phyloP scores from a whole-genome alignment of 2,329 filamentous ascomycete species.

The Tympanopsis confertula region DNA sequence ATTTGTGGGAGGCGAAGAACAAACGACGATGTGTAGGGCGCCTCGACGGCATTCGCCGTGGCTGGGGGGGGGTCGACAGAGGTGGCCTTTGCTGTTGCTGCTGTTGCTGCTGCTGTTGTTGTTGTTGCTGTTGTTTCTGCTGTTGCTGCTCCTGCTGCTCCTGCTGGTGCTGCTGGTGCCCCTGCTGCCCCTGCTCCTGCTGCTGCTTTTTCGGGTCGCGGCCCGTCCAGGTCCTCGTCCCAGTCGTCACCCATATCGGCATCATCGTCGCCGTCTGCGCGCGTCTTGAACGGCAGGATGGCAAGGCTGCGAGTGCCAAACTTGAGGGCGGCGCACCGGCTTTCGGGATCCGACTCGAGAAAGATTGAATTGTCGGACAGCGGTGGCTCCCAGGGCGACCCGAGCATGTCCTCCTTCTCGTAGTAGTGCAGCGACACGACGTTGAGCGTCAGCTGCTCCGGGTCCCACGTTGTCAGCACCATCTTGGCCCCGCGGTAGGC shows the following conservation, averaged over 20 bases:
- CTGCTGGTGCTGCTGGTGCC: conserved; percentile 15
- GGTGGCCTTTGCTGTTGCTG: too few relatives aligned
- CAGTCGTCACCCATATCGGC: conserved; percentile 86
- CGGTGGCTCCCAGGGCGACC: conserved; percentile 70
- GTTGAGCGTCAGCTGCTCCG: conserved; percentile 63
- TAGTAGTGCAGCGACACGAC: conserved; percentile 97
- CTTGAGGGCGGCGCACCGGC: conserved; percentile 85
- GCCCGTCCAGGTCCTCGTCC: conserved; percentile 70
- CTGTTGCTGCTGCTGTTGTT: conserved; percentile 27
- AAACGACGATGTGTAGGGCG: conserved; percentile 82
- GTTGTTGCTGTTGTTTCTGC: too few relatives aligned
- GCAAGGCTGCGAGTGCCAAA: conserved; percentile 83
- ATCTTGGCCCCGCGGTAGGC: conserved; percentile 86
- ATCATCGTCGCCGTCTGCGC: conserved; percentile 76
- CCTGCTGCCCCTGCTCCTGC: conserved; percentile 14
- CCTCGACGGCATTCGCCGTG: conserved; percentile 25
- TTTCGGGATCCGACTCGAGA: conserved; percentile 78
- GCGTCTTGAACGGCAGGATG: conserved; percentile 83
- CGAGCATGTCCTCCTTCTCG: conserved; percentile 80
- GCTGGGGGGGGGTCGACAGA: too few relatives aligned
- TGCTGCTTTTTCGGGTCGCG: conserved; percentile 36
- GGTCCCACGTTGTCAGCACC: conserved; percentile 88
- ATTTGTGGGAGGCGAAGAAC: conserved; percentile 81
- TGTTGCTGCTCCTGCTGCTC: too few relatives aligned
- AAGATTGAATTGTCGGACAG: conserved; percentile 69